Evolutionary conservation across 345 rosid genomes (phyloP).

Genomic region (Fremontodendron californicum): DNA sequence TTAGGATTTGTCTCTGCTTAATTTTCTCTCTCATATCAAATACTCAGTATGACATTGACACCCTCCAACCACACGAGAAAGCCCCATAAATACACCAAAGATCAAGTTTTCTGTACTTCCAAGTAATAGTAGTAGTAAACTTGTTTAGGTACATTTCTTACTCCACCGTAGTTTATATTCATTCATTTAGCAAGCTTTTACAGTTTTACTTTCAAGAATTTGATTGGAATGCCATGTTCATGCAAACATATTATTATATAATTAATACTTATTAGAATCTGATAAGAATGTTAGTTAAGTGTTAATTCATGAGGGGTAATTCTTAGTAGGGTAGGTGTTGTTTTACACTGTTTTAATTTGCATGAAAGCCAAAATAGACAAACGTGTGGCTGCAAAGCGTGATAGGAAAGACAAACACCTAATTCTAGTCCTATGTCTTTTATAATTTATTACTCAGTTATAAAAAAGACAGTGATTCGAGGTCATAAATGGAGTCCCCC

Average conservation of each 20-base stretch:
- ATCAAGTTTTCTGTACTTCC: not conserved
- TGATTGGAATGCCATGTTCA: not conserved
- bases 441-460: not conserved
- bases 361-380: slow-evolving; percentile 1
- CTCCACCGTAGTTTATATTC: not conserved
- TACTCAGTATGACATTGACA: slow-evolving; percentile 12
- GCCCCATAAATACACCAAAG: slow-evolving; percentile 18
- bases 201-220: no score
- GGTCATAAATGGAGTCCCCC: slow-evolving; percentile 8
- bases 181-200: no score
- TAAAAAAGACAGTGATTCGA: not conserved
- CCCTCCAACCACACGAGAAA: slow-evolving; percentile 27
- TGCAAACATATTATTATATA: not conserved
- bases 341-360: not conserved
- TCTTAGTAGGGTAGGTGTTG: no score
- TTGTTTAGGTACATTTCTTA: not conserved
- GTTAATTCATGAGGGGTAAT: not conserved
- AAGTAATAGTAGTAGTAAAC: not conserved
- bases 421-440: not conserved
- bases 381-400: not conserved
- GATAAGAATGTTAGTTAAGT: not conserved
- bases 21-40: slow-evolving; percentile 15
- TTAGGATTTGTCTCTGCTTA: not conserved
- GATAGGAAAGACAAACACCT: not conserved
- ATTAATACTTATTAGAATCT: not conserved